Evolutionary conservation across 768 basidiomycete species (phyloP), one percentile per base, ranked within the genome.

Genomic region (Pleurotus sapidus): DNA sequence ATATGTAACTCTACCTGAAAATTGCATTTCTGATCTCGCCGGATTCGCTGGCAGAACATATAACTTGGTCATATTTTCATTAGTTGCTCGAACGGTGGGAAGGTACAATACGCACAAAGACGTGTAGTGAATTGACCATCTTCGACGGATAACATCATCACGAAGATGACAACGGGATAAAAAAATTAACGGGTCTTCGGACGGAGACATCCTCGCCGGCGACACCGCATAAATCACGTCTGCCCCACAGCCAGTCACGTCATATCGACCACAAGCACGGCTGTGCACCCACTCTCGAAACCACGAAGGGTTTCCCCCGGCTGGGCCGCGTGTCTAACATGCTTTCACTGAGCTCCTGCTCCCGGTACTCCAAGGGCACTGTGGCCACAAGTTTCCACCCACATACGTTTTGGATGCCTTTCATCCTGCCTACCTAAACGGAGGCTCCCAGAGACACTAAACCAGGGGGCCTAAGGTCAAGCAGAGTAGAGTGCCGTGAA

Each of bases 281-380:
- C 63, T 24, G 57, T 45, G 42, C 55, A 50, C 67, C 40, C 60
- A 73, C 77, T 80, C 74, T 79, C 75, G 74, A 78, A 72, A 70
- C 63, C 63, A 18, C 46, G 47, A 37, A 27, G 46, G 61, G 65
- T 69, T 74, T 76, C 74, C 78, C 78, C 78, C 76, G 66, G 63
- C 68, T 46, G 64, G 63, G 55, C 60, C 63, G 27, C 69, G 61
- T 60, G 39, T 69, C 67, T 67, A 66, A 64, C 63, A 56, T 64
- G 68, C 70, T 59, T 70, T 74, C 64, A 62, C 69, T 61, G 63
- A 62, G 63, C 58, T 66, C 67, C 69, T 75, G 73, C 75, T 70
- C 77, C 70, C 59, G 48, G 45, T 65, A 60, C 47, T 66, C 66
- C 71, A 61, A 64, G 61, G 64, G 64, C 70, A 67, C 67, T 62